Conservation (phyloP, 1,139 yeast genomes). For the Taphrina communis region DNA sequence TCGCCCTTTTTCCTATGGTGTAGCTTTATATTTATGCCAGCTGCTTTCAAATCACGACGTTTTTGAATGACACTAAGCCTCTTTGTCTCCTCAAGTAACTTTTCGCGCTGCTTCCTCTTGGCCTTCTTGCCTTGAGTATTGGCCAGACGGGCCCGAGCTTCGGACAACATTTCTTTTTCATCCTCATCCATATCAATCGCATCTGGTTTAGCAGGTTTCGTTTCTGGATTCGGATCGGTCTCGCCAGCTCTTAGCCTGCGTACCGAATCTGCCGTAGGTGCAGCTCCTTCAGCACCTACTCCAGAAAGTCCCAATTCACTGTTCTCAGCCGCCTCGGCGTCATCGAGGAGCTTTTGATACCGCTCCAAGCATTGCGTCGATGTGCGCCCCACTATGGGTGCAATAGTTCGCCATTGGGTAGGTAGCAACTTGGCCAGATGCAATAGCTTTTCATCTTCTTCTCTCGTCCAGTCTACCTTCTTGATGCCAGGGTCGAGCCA, state of each 20-base stretch:
- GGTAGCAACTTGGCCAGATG: conserved; percentile 75
- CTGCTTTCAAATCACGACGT: conserved; percentile 82
- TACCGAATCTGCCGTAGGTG: conserved; percentile 46
- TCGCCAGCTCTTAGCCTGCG: conserved; percentile 56
- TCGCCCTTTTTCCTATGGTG: conserved; percentile 61
- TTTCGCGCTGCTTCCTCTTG: conserved; percentile 83
- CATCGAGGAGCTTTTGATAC: conserved; percentile 76
- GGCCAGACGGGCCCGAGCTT: conserved; percentile 88
- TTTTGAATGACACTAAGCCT: conserved; percentile 78
- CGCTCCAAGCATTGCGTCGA: conserved; percentile 89
- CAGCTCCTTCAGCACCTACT: conserved; percentile 55
- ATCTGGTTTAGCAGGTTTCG: conserved; percentile 84
- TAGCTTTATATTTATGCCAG: conserved; percentile 61
- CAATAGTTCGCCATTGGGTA: conserved; percentile 92
- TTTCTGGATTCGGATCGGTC: conserved; percentile 73
- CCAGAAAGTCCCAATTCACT: conserved; percentile 61
- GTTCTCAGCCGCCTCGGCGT: conserved; percentile 55
- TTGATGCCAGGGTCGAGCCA: conserved; percentile 78
- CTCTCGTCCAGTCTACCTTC: conserved; percentile 70
- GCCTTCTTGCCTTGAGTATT: conserved; percentile 97
- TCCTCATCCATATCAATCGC: conserved; percentile 81
- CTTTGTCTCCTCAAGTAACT: conserved; percentile 74
- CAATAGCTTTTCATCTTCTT: conserved; percentile 77
- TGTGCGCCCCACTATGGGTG: conserved; percentile 79
- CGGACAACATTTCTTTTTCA: conserved; percentile 88